These are phyloP conservation scores for Microdochium bolleyi DNA, from an alignment of 2,329 filamentous ascomycete species.

Conservation along the genomic window DNA sequence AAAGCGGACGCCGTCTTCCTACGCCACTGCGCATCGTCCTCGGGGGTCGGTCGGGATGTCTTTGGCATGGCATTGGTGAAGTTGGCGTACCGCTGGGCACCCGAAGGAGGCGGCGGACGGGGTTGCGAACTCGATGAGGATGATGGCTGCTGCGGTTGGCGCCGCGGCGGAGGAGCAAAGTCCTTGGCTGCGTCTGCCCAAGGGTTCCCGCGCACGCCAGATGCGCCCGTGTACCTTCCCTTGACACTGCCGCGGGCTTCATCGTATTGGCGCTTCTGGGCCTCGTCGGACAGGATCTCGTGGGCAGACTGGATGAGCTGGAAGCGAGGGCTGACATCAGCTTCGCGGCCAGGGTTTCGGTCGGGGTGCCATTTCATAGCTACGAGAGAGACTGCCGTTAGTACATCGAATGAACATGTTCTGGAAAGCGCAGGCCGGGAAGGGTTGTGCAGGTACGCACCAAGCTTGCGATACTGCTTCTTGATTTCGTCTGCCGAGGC, in stretches of 20 bases:
- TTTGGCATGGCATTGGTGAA: conserved; percentile 14
- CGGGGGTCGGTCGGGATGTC: conserved; percentile 7
- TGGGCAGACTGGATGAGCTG: conserved; percentile 81
- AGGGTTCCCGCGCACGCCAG: conserved; percentile 49
- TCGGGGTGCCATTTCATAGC: conserved; percentile 84
- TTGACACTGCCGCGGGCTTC: conserved; percentile 28
- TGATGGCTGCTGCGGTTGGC: conserved; percentile 16
- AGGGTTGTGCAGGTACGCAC: conserved; percentile 35
- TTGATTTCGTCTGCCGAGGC: conserved; percentile 71
- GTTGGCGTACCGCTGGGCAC: conserved; percentile 33
- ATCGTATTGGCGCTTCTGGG: conserved; percentile 45
- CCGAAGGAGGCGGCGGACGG: conserved; percentile 14
- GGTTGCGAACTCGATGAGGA: not conserved
- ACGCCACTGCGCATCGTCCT: conserved; percentile 16
- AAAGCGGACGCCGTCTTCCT: conserved; percentile 18
- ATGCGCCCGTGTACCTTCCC: conserved; percentile 35
- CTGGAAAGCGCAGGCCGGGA: not conserved
- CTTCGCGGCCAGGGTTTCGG: conserved; percentile 75
- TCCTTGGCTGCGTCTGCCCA: conserved; percentile 41
- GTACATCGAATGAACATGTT: conserved; percentile 7
- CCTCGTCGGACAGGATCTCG: conserved; percentile 56
- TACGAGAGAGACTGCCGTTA: conserved; percentile 26
- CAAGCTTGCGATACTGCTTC: conserved; percentile 78
- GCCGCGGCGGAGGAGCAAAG: conserved; percentile 42
- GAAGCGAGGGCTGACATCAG: conserved; percentile 74